These are phyloP conservation scores for Leccinum angustisporum DNA, from an alignment of 1,284 basidiomycete species.

Conservation along the genomic window DNA sequence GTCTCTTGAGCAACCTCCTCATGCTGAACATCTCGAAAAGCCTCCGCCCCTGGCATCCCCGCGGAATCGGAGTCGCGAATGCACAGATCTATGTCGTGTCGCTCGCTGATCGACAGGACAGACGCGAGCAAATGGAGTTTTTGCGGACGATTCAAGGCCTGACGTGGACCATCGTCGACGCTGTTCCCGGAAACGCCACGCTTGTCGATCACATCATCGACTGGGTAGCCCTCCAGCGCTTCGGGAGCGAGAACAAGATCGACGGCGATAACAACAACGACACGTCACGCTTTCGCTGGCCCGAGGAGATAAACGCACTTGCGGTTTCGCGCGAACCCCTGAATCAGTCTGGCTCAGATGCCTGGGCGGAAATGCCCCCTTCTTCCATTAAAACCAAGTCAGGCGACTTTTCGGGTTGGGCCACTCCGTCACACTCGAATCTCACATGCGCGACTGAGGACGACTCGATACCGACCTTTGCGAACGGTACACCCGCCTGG, in stretches of 20 bases:
- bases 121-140: conserved; percentile 27
- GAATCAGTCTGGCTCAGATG: conserved; percentile 34
- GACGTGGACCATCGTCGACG: conserved; percentile 56
- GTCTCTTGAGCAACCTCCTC: conserved; percentile 16
- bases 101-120: conserved; percentile 23
- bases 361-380: conserved; percentile 27
- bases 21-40: conserved; percentile 35
- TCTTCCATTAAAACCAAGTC: neutral
- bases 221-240: conserved; percentile 41
- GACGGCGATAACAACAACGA: neutral
- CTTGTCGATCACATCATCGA: conserved; percentile 42
- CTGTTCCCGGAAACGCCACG: conserved; percentile 38
- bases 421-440: neutral
- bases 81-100: conserved; percentile 58
- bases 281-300: conserved; percentile 45
- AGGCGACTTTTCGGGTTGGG: neutral
- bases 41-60: conserved; percentile 11
- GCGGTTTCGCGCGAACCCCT: conserved; percentile 31
- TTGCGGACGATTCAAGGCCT: conserved; percentile 32
- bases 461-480: conserved; percentile 40
- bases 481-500: conserved; percentile 42
- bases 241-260: conserved; percentile 1
- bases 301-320: conserved; percentile 39
- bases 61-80: conserved; percentile 10
- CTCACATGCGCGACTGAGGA: conserved; percentile 54